Evolutionary conservation across 2,329 filamentous ascomycete genomes (phyloP).

Genomic region (Scortechinia acanthostroma): DNA sequence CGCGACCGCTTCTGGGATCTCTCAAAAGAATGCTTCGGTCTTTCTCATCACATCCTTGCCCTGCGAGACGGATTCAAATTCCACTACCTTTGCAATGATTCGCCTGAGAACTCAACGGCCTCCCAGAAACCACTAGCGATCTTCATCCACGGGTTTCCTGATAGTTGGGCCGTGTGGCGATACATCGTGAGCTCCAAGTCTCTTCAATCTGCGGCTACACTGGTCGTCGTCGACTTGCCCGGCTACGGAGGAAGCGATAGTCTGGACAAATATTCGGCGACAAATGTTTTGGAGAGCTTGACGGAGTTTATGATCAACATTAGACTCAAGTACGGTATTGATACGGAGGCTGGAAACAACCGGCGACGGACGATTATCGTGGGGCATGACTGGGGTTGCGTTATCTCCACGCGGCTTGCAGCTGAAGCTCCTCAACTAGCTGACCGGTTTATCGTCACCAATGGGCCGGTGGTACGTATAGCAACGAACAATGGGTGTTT

Average conservation of each 20-base stretch:
- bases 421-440: slow-evolving; percentile 45
- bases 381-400: slow-evolving; percentile 45
- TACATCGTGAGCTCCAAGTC: slow-evolving; percentile 30
- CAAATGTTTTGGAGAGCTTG: slow-evolving; percentile 40
- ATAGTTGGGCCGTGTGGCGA: slow-evolving; percentile 46
- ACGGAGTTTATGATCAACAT: neutral
- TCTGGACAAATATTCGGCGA: slow-evolving; percentile 35
- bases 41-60: slow-evolving; percentile 40
- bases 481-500: neutral
- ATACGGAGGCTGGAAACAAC: neutral
- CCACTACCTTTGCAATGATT: slow-evolving; percentile 18
- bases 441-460: slow-evolving; percentile 44
- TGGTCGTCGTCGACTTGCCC: slow-evolving; percentile 48
- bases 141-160: slow-evolving; percentile 52
- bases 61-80: slow-evolving; percentile 38
- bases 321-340: neutral
- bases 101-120: slow-evolving; percentile 9
- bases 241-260: slow-evolving; percentile 50
- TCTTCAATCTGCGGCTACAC: slow-evolving; percentile 24
- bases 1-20: slow-evolving; percentile 44
- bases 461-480: slow-evolving; percentile 36
- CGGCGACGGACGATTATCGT: slow-evolving; percentile 32
- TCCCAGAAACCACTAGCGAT: slow-evolving; percentile 31
- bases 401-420: slow-evolving; percentile 44
- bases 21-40: slow-evolving; percentile 30